Conservation (phyloP, 306 rosid genomes). For the Vigna mungo region DNA sequence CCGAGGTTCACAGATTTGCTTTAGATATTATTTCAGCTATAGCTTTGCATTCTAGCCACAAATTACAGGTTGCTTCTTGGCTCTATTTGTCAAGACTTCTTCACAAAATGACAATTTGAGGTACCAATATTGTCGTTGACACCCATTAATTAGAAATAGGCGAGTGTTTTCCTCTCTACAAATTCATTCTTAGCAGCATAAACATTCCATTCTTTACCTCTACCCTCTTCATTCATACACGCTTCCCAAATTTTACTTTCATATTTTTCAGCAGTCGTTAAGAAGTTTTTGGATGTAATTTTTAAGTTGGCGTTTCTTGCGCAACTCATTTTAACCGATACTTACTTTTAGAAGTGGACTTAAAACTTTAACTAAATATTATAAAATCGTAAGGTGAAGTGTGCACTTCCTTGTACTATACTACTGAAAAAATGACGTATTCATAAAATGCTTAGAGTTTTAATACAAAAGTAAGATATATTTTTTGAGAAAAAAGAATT, state of each 20-base stretch:
- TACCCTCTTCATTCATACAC: not conserved
- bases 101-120: slow-evolving; percentile 54
- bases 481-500: no score
- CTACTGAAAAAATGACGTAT: not conserved
- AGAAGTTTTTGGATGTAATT: slow-evolving; percentile 10
- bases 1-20: slow-evolving; percentile 79
- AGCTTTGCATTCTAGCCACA: slow-evolving; percentile 57
- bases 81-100: slow-evolving; percentile 72
- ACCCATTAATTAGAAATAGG: slow-evolving; percentile 38
- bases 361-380: no score
- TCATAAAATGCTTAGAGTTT: not conserved
- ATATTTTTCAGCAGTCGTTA: not conserved
- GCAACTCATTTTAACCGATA: no score
- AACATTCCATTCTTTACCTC: slow-evolving; percentile 29
- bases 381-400: no score
- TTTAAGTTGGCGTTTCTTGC: not conserved
- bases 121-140: slow-evolving; percentile 38
- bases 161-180: slow-evolving; percentile 1
- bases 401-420: no score
- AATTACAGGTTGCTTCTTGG: slow-evolving; percentile 66
- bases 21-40: slow-evolving; percentile 70
- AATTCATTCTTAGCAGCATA: slow-evolving; percentile 17
- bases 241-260: slow-evolving; percentile 6
- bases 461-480: not conserved
- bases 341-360: no score